Evolutionary conservation across 1,139 yeast species (phyloP), one percentile per base, ranked within the genome.

Genomic region (Petasospora rhodanensis): DNA sequence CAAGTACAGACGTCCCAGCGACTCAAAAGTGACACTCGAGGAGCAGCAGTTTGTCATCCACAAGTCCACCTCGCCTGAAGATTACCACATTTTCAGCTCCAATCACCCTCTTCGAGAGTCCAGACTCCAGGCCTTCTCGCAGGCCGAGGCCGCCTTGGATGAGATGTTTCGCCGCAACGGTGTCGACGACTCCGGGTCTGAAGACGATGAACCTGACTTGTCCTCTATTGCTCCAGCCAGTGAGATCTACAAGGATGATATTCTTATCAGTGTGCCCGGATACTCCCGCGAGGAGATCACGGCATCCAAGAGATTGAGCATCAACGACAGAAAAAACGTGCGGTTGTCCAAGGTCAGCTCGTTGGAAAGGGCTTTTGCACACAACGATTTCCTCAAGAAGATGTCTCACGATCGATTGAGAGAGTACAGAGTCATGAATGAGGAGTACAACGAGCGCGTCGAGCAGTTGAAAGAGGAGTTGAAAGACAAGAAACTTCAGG

Each of bases 41-140:
- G 45, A 38, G 12, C 41, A 38, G 21, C 46, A 43, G 29, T 48
- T 50, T 26, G 42, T 51, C 14, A 49, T 51, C 4, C 55, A 51
- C 32, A 51, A 51, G 28, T 39, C 52, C 3, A 41, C 50, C 2
- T 40, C 43, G 8, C 47, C 53, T 3, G 51, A 46, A n/a, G 66
- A 62, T 28, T 63, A 60, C 36, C 48, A 51, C 34, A 52, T 62
- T 7, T 63, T 63, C 42, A 54, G 59, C 33, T 47, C 63, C 0
- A 40, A 34, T 2, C 63, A 59, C 32, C 64, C 65, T 7, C 35
- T 63, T 19, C 34, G 68, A 26, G 44, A 56, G 12, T 59, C 66
- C 10, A 60, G 59, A 34, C 46, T 64, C 1, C 52, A 55, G 26
- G 67, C 68, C 0, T 47, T 63, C 28, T 63, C 63, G 29, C 62